A percentile compares a stretch with the other conserved stretches of the same genome.
Evolutionary conservation across 2,329 filamentous ascomycete species (phyloP).

Genomic region (Phaeosphaeriaceae sp.): DNA sequence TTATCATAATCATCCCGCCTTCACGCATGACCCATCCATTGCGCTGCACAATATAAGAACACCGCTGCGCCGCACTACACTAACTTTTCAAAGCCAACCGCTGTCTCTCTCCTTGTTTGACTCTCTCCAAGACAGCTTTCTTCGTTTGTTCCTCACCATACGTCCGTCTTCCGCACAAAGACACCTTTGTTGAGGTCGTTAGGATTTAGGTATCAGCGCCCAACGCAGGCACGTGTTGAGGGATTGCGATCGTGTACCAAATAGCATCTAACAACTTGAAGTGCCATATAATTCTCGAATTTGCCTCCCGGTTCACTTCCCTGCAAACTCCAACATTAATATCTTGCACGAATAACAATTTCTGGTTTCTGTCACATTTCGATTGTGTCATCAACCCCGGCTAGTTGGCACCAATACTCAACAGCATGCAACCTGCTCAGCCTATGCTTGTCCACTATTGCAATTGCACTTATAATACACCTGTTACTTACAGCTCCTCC

Average conservation of each 20-base stretch:
- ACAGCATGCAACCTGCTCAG: constrained; percentile 48
- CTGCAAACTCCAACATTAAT: background rate
- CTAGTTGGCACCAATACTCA: constrained; percentile 22
- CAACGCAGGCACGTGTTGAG: constrained; percentile 25
- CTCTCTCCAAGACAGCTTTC: background rate
- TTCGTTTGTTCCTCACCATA: constrained; percentile 15
- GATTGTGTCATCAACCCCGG: constrained; percentile 8
- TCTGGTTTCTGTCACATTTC: background rate
- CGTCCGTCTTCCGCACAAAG: constrained; percentile 22
- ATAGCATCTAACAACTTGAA: constrained; percentile 18
- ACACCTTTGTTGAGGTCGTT: constrained; percentile 24
- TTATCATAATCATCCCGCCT: constrained; percentile 43
- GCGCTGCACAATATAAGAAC: constrained; percentile 41
- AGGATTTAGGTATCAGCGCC: constrained; percentile 24
- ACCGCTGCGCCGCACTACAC: constrained; percentile 22
- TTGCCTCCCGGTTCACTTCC: constrained; percentile 14
- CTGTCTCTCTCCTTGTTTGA: background rate
- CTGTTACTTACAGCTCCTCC: constrained; percentile 50
- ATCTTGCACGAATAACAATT: background rate
- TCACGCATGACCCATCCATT: constrained; percentile 45
- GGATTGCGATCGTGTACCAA: constrained; percentile 13
- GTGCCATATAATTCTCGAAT: constrained; percentile 11
- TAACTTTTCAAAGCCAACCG: constrained; percentile 5
- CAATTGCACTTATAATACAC: constrained; percentile 47
- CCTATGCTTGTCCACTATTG: constrained; percentile 49